Evolutionary conservation across 495 filamentous ascomycete genomes (phyloP), one percentile per base, ranked within the genome.

Genomic region (Choiromyces venosus): DNA sequence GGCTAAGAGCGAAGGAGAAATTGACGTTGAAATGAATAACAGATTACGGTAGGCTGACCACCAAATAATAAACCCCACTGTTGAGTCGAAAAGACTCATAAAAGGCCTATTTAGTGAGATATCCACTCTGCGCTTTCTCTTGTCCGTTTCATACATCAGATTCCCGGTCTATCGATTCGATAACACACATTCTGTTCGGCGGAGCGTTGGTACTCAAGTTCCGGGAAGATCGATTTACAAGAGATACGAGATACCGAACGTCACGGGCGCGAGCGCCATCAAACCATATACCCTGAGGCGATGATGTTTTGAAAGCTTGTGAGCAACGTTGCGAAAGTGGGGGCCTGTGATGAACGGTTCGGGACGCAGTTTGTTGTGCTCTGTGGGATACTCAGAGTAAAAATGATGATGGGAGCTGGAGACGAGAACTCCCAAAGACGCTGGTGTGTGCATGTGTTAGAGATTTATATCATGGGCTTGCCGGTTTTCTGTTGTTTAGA

Each of bases 381-480:
- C 52, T 61, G 52, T 25, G 52, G 52, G 8, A 56, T 61, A 33
- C 52, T 25, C 52, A 33, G 25, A 33, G 52, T 7, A 61, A 25
- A 61, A 61, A 18, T 61, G 52, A 61, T 61, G 52, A 61, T 61
- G 52, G 52, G 52, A 61, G 52, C 52, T 61, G 52, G 52, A 61
- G 52, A 61, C 25, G 52, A 61, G 52, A 61, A 25, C 52, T 33
- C 12, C 52, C 52, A 12, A 33, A 61, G 52, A 61, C 52, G 52
- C 12, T 33, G 52, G 25, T 61, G 52, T 61, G 52, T 61, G 52
- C 25, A 29, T 61, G 52, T 14, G 46, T 61, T 61, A 61, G 52
- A 61, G 25, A 61, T 61, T 61, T 33, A 61, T 29, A 61, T 61
- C 52, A 33, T 61, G 12, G 52, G 52, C 52, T 33, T 18, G 52